Base-by-base conservation (phyloP, 768 basidiomycete species). In the Termitomyces sp. region DNA sequence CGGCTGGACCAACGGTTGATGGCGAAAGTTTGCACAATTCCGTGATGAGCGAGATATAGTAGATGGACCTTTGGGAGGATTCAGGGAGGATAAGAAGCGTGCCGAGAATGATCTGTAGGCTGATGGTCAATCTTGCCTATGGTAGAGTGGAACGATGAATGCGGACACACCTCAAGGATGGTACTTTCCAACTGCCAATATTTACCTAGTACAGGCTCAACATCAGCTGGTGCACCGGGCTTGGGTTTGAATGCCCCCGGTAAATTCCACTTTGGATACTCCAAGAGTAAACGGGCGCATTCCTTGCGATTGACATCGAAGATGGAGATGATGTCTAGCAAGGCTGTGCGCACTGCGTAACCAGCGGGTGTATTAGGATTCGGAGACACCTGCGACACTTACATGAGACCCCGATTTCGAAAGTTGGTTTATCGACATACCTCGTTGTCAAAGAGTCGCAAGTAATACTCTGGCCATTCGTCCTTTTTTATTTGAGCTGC, bases 241-340 rank as follows among this genome's bases (percentile, higher is more conserved):
- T 80, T 83, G 7, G 87, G 82, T 64, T 87, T 91, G 79, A 98
- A 98, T 0, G 93, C 93, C 4, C 91, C 92, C 3, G 80, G 75
- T 4, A 84, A 66, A 54, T 86, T 82, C 90, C 94, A 97, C 64
- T 86, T 87, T 1, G 91, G 89, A 54, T 89, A 86, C 68, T 93
- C 88, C 45, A 97, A 78, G 6, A 98, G 76, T 8, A 98, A 73
- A 3, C 90, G 78, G 1, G 97, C 95, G 62, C 88, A 90, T 64
- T 99, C 97, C 69, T 96, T 97, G 54, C 97, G 84, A 69, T 99
- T 98, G 50, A 97, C 83, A 69, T 98, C 96, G 64, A 91, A 98
- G 15, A 98, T 88, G 56, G 92, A 84, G 42, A 97, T 71, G 19
- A 87, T 80, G 66, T 98, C 94, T 7, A 83, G 71, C 10, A 97